Percentiles rank a stretch among this genome's conserved stretches.
These are phyloP conservation scores for Coleophoma cylindrospora DNA, from an alignment of 2,329 filamentous ascomycete genomes.

Conservation along the genomic window DNA sequence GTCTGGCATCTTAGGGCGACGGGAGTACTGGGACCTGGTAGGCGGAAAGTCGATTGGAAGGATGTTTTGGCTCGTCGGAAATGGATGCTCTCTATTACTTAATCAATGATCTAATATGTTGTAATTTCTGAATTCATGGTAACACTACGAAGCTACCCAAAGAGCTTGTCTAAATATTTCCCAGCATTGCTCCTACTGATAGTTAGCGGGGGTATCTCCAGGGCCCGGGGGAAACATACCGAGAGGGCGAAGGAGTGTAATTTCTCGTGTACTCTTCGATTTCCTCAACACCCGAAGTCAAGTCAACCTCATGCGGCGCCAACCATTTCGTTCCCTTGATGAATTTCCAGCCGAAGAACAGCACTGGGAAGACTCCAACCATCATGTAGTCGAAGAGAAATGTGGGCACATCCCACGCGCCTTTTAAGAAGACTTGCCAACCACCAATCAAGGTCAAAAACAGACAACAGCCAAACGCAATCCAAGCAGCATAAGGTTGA, in stretches of 20 bases:
- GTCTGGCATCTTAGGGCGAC: slow-evolving; percentile 2
- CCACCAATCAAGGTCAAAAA: slow-evolving; percentile 58
- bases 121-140: background rate
- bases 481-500: slow-evolving; percentile 53
- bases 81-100: background rate
- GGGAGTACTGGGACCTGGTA: background rate
- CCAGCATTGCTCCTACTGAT: background rate
- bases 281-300: slow-evolving; percentile 49
- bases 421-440: slow-evolving; percentile 51
- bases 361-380: slow-evolving; percentile 52
- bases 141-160: background rate
- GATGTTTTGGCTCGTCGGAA: slow-evolving; percentile 1
- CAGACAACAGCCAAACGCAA: slow-evolving; percentile 44
- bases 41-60: slow-evolving; percentile 1
- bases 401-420: slow-evolving; percentile 50
- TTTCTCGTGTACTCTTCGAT: slow-evolving; percentile 56
- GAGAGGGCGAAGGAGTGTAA: slow-evolving; percentile 31
- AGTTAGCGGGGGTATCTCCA: background rate
- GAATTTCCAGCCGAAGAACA: slow-evolving; percentile 58
- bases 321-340: slow-evolving; percentile 49
- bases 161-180: background rate
- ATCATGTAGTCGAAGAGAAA: slow-evolving; percentile 58
- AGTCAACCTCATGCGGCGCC: slow-evolving; percentile 47
- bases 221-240: background rate
- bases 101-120: background rate